Evolutionary conservation across 2,329 filamentous ascomycete genomes (phyloP), one percentile per base, ranked within the genome.

Genomic region (Pseudocercospora musae): DNA sequence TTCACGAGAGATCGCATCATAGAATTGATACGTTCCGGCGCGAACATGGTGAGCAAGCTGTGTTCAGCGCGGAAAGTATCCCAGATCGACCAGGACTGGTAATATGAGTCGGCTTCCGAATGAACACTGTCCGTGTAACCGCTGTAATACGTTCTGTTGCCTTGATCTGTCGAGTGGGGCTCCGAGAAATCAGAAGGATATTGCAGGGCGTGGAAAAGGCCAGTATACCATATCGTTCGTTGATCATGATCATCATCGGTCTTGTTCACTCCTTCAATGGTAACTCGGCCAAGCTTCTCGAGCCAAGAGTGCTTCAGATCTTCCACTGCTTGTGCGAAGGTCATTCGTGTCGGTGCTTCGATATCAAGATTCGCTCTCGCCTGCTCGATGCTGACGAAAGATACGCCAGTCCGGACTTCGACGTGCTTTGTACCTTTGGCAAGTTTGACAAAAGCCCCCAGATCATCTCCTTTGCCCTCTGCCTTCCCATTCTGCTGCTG

Each of bases 11-110:
- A 75, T 6, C 79, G 73, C 77, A 82, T 81, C 79, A 82, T 81
- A 33, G 74, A 71, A 53, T 81, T 78, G 15, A 81, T 78, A 18
- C 78, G 73, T 57, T 81, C 79, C 0, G 80, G 80, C 0, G 79
- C 79, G 54, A 82, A 80, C 0, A 82, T 61, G 0, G 80, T 78
- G 0, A 82, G 67, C 0, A 82, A 70, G 0, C 78, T 79, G 60
- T 82, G 79, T 58, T 81, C 79, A 0, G 79, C 80, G 3, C 80
- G 73, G 64, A 80, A 82, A 0, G 80, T 82, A 58, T 82, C 80
- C 80, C 80, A 82, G 55, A 82, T 81, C 1, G 78, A 81, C 80
- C 80, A 82, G 0, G 78, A 81, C 63, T 82, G 80, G 62, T 81
- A 81, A 66, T 82, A 82, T 0, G 78, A 80, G 49, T 82, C 79